These are phyloP conservation scores for Ascochyta rabiei DNA, from an alignment of 2,329 filamentous ascomycete genomes.

Conservation along the genomic window DNA sequence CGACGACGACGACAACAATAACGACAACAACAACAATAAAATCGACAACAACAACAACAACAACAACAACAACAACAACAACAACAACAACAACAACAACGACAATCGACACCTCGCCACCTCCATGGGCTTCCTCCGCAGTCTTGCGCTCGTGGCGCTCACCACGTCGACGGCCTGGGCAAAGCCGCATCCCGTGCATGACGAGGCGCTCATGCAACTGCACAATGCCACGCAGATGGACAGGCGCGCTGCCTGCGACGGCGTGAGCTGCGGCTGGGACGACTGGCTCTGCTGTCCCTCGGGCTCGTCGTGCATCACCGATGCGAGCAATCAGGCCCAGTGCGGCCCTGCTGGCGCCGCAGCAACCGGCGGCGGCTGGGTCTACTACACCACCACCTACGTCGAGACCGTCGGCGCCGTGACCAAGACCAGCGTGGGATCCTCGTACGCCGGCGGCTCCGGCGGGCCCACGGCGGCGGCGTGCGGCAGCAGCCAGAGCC, in stretches of 20 bases:
- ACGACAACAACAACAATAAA: too few species aligned
- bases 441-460: slow-evolving; percentile 40
- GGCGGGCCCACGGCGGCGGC: slow-evolving; percentile 27
- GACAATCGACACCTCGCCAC: too few species aligned
- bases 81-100: too few species aligned
- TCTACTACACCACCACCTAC: slow-evolving; percentile 63
- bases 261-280: slow-evolving; percentile 41
- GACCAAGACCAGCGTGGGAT: slow-evolving; percentile 62
- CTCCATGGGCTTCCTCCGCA: slow-evolving; percentile 51
- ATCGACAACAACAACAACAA: too few species aligned
- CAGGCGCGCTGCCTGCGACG: slow-evolving; percentile 24
- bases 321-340: slow-evolving; percentile 44
- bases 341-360: slow-evolving; percentile 34
- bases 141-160: slow-evolving; percentile 66
- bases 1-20: too few species aligned
- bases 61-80: too few species aligned
- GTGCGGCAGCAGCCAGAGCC: slow-evolving; percentile 61
- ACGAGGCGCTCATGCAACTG: slow-evolving; percentile 32
- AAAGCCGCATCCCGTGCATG: slow-evolving; percentile 40
- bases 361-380: slow-evolving; percentile 55
- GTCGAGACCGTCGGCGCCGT: slow-evolving; percentile 59
- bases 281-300: slow-evolving; percentile 45
- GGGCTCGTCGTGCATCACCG: slow-evolving; percentile 39
- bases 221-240: slow-evolving; percentile 41
- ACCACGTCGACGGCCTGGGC: slow-evolving; percentile 60